Base-by-base conservation (phyloP, 306 rosid genomes). In the Lotus japonicus region DNA sequence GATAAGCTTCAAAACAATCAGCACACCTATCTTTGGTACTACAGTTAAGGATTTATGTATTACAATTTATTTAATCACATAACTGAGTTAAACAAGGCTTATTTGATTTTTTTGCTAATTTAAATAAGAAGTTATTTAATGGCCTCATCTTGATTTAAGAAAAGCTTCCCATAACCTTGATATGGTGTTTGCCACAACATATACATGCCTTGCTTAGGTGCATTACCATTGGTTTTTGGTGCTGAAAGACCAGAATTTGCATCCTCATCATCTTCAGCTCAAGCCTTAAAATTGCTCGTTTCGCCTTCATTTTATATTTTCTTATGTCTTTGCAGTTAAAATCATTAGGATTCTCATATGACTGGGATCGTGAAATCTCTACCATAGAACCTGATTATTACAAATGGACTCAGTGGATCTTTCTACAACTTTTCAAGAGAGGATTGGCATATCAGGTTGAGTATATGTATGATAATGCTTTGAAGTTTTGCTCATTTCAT, bases 381-480 rank as follows among this genome's bases (percentile, higher is more conserved):
- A 94, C 97, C 60, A 94, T 73, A 61, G 96, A 94, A 63, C 98
- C 98, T 63, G 86, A 83, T 11, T 94, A 94, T 77, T 90, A 94
- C 84, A 90, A 82, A 82, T 94, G 98, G 98, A 94, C 98, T 21
- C 98, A 88, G 43, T 94, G 98, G 98, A 90, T 94, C 72, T 94
- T 94, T 87, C 92, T 94, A 68, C 98, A 90, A 74, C 88, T 94
- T 45, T 73, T 90, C 21, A 90, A 90, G 84, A 86, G 96, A 83
- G 98, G 97, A 61, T 58, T 94, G 78, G 98, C 98, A 35, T 94
- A 90, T 80, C 97, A 94, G 97, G 98, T 92, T 75, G 58, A 63
- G 68, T 26, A 36, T 66, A 44, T 68, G 71, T 60, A 48, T 69
- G 70, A 72, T 69, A 58, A 58, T 46, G 6, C 77, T 64, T 26